These are phyloP conservation scores for Candida peoriensis DNA, from an alignment of 805 yeast genomes.

Conservation along the genomic window DNA sequence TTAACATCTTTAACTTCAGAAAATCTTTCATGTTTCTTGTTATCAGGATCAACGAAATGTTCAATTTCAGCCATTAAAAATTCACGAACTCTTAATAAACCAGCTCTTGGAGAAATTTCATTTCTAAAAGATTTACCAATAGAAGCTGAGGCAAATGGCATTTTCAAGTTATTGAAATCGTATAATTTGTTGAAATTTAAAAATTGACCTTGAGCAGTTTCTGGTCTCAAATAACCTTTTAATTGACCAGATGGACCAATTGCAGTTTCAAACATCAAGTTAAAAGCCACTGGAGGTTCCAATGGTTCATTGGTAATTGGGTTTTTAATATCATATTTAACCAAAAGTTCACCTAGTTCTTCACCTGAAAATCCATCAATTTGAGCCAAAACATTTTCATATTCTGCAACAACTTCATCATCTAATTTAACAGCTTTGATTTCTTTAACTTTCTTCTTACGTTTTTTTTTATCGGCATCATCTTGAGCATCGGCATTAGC, in stretches of 20 bases:
- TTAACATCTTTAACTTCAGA: conserved; percentile 66
- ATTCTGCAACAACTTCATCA: conserved; percentile 72
- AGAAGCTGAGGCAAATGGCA: conserved; percentile 99
- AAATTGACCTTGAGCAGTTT: conserved; percentile 99
- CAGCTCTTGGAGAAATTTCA: conserved; percentile 98
- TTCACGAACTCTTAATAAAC: conserved; percentile 96
- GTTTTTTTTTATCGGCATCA: conserved; percentile 82
- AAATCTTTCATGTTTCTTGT: conserved; percentile 81
- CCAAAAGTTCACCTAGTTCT: conserved; percentile 85
- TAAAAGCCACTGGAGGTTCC: conserved; percentile 91
- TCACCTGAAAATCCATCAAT: conserved; percentile 95
- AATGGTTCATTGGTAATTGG: conserved; percentile 85
- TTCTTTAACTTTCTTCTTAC: conserved; percentile 95
- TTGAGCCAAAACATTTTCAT: conserved; percentile 82
- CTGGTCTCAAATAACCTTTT: conserved; percentile 96
- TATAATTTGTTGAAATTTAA: conserved; percentile 89
- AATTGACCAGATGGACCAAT: conserved; percentile 98
- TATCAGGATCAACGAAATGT: conserved; percentile 91
- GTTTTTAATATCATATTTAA: conserved; percentile 76
- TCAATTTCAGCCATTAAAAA: conserved; percentile 99
- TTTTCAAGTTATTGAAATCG: conserved; percentile 90
- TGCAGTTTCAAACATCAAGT: conserved; percentile 98
- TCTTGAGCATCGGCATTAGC: conserved; percentile 57
- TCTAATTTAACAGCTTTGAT: conserved; percentile 84
- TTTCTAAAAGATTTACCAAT: conserved; percentile 98